Base-by-base conservation (phyloP, 1,284 basidiomycete genomes). In the Puccinia novopanici region DNA sequence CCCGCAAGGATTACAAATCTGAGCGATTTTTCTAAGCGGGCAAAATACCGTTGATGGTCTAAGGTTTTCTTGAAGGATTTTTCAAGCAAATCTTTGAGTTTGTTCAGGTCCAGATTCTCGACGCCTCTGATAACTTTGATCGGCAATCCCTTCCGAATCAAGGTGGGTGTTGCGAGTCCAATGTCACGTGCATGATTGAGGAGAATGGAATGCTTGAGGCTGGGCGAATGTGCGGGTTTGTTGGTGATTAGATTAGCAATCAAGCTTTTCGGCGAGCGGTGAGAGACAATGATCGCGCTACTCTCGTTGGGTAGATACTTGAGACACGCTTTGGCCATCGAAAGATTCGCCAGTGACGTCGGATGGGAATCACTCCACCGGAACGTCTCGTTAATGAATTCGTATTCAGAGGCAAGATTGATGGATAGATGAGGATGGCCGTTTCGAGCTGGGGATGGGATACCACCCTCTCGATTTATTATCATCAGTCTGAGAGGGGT, bases 171-270 rank as follows among this genome's bases (percentile, higher is more conserved):
- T 84, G 97, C 91, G 2, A 90, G 89, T 0, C 93, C 93, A 81
- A 98, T 90, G 83, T 92, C 91, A 74, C 92, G 90, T 84, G 93
- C 92, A 24, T 91, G 90, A 76, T 86, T 86, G 82, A 93, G 91
- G 42, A 99, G 89, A 12, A 98, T 89, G 2, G 95, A 93, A 83
- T 98, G 94, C 48, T 96, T 95, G 37, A 99, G 89, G 81, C 93
- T 95, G 1, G 96, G 97, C 83, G 93, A 95, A 83, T 98, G 91
- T 0, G 95, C 95, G 0, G 97, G 97, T 85, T 96, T 97, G 87
- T 99, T 99, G 70, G 97, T 99, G 85, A 99, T 96, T 61, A 99
- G 89, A 86, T 99, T 98, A 63, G 91, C 96, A 83, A 99, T 98
- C 82, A 99, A 90, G 2, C 93, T 93, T 81, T 93, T 93, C 0